phyloP scores from a whole-genome alignment of 768 basidiomycete species.

The Imleria badia region DNA sequence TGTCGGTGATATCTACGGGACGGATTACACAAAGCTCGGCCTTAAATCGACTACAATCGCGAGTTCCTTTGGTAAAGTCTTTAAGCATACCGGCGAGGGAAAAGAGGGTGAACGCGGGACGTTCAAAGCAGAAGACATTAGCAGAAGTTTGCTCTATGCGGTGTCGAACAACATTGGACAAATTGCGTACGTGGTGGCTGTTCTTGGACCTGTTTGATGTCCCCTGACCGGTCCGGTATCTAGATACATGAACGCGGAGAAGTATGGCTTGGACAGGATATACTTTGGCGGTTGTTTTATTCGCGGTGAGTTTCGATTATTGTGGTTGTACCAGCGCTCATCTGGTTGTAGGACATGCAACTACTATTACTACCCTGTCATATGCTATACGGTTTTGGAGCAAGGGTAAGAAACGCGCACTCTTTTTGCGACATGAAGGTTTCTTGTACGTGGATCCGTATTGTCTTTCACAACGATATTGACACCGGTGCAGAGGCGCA shows the following conservation, averaged over 20 bases:
- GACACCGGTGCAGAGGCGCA: slow-evolving; percentile 58
- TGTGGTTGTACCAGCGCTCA: slow-evolving; percentile 2
- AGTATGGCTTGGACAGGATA: slow-evolving; percentile 93
- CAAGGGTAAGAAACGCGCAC: slow-evolving; percentile 92
- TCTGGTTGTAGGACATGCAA: slow-evolving; percentile 74
- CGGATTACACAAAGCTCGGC: slow-evolving; percentile 92
- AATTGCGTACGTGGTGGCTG: slow-evolving; percentile 79
- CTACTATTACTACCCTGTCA: slow-evolving; percentile 94
- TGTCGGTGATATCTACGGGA: slow-evolving; percentile 99
- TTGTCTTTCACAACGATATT: background rate
- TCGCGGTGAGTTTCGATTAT: slow-evolving; percentile 61
- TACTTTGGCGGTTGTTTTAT: slow-evolving; percentile 99
- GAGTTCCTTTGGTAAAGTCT: slow-evolving; percentile 97
- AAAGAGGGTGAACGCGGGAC: slow-evolving; percentile 54
- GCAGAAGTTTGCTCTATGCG: slow-evolving; percentile 90
- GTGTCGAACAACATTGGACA: slow-evolving; percentile 99
- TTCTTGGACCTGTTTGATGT: slow-evolving; percentile 1
- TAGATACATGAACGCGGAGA: slow-evolving; percentile 97
- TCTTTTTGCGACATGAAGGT: slow-evolving; percentile 97
- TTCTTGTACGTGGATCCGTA: slow-evolving; percentile 67
- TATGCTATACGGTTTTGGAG: slow-evolving; percentile 99
- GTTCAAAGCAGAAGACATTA: slow-evolving; percentile 92
- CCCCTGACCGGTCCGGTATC: slow-evolving; percentile 15
- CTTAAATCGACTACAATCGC: slow-evolving; percentile 98
- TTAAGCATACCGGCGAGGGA: slow-evolving; percentile 71